Conservation (phyloP, 164 flowering plant genomes). For the Cinnamomum chago region DNA sequence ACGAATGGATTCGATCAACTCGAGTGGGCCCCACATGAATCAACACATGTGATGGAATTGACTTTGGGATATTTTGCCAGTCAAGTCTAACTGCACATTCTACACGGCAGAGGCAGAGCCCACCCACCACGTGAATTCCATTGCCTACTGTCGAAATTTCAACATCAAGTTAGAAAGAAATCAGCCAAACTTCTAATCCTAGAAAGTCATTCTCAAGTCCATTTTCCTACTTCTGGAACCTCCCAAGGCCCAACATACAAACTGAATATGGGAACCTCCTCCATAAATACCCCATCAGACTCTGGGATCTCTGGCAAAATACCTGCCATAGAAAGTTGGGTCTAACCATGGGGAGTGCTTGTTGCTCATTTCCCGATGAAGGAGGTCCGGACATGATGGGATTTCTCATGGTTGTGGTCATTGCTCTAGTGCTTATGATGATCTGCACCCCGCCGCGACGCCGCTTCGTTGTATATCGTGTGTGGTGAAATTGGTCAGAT, state of each 20-base stretch:
- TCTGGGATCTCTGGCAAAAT: neutral
- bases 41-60: too few species aligned
- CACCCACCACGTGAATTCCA: neutral
- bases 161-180: too few species aligned
- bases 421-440: conserved; percentile 28
- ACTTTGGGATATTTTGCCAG: neutral
- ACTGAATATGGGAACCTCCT: too few species aligned
- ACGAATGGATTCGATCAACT: too few species aligned
- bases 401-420: conserved; percentile 21
- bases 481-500: conserved; percentile 1
- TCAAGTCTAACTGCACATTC: neutral
- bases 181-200: too few species aligned
- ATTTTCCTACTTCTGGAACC: neutral
- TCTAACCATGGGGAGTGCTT: conserved; percentile 19
- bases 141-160: neutral
- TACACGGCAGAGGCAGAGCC: neutral
- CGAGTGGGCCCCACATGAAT: too few species aligned
- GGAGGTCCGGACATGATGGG: conserved; percentile 20
- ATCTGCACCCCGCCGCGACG: conserved; percentile 10
- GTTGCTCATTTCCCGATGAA: conserved; percentile 17
- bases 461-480: neutral
- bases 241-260: neutral
- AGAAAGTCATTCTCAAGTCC: too few species aligned
- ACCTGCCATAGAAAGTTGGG: neutral
- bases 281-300: neutral